Evolutionary conservation across 306 rosid genomes (phyloP).

Genomic region (Prunus mira): DNA sequence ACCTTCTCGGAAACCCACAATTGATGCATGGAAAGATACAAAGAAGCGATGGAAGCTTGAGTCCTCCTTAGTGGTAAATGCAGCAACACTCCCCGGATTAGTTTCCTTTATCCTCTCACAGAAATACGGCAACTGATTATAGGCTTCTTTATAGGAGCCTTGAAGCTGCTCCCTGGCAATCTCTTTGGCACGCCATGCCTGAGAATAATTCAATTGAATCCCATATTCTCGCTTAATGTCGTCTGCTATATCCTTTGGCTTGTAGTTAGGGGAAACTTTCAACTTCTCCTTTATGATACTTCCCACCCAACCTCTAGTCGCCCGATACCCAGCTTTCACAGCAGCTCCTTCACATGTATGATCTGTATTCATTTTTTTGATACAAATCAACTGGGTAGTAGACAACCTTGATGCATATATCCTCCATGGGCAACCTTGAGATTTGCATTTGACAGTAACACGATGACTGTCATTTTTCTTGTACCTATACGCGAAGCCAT

Average conservation of each 20-base stretch:
- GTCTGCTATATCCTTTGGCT: slow-evolving; percentile 92
- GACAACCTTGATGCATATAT: slow-evolving; percentile 88
- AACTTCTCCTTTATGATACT: slow-evolving; percentile 92
- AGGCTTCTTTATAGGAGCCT: slow-evolving; percentile 97
- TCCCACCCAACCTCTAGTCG: slow-evolving; percentile 99
- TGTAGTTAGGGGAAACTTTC: slow-evolving; percentile 86
- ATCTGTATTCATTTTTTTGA: slow-evolving; percentile 72
- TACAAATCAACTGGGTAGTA: slow-evolving; percentile 88
- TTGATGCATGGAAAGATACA: slow-evolving; percentile 78
- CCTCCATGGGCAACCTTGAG: slow-evolving; percentile 95
- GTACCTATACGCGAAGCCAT: slow-evolving; percentile 87
- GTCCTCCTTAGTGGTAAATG: slow-evolving; percentile 88
- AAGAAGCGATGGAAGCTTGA: slow-evolving; percentile 92
- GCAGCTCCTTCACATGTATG: slow-evolving; percentile 94
- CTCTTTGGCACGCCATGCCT: slow-evolving; percentile 99
- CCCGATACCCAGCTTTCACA: slow-evolving; percentile 92
- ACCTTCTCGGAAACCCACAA: slow-evolving; percentile 77
- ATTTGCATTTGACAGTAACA: slow-evolving; percentile 93
- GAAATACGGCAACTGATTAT: slow-evolving; percentile 75
- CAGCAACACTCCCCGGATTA: slow-evolving; percentile 87
- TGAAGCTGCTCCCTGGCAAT: slow-evolving; percentile 96
- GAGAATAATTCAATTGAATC: slow-evolving; percentile 88
- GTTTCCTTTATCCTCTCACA: slow-evolving; percentile 90
- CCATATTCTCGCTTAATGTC: slow-evolving; percentile 94
- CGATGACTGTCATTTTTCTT: slow-evolving; percentile 95